Conservation (phyloP, 306 rosid species). For the Vigna angularis region DNA sequence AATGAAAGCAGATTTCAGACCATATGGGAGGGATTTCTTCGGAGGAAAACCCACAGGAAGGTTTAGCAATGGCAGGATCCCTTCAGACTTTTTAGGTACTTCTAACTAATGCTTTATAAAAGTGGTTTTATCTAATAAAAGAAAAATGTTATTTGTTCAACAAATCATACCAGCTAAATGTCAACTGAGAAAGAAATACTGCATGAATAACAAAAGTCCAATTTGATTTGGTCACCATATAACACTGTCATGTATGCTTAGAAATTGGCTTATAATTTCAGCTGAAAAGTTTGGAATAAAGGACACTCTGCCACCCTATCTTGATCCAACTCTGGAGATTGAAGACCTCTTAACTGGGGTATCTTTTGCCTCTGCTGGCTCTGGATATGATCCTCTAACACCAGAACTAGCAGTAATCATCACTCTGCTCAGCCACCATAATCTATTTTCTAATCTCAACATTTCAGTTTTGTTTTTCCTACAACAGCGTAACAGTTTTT, state of each 20-base stretch:
- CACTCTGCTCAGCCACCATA: not conserved
- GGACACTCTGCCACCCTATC: constrained; percentile 50
- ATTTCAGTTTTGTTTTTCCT: not conserved
- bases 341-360: constrained; percentile 59
- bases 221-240: not conserved
- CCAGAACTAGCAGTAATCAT: constrained; percentile 33
- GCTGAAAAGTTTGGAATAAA: constrained; percentile 52
- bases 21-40: constrained; percentile 48
- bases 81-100: constrained; percentile 46
- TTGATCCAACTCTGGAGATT: constrained; percentile 47
- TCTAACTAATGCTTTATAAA: not conserved
- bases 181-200: not conserved
- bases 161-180: no score
- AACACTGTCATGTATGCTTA: not conserved
- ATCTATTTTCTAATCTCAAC: not conserved
- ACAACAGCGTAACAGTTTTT: not conserved
- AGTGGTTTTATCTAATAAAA: no score
- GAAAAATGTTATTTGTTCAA: no score
- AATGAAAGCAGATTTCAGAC: constrained; percentile 31
- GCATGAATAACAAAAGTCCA: not conserved
- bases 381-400: constrained; percentile 58
- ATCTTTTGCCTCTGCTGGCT: constrained; percentile 53
- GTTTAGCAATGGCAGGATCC: constrained; percentile 49
- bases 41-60: constrained; percentile 47
- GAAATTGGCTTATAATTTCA: constrained; percentile 29